Percentiles rank a stretch among this genome's conserved stretches.
These are phyloP conservation scores for Prillingera fragicola DNA, from an alignment of 1,284 basidiomycete genomes.

Conservation along the genomic window DNA sequence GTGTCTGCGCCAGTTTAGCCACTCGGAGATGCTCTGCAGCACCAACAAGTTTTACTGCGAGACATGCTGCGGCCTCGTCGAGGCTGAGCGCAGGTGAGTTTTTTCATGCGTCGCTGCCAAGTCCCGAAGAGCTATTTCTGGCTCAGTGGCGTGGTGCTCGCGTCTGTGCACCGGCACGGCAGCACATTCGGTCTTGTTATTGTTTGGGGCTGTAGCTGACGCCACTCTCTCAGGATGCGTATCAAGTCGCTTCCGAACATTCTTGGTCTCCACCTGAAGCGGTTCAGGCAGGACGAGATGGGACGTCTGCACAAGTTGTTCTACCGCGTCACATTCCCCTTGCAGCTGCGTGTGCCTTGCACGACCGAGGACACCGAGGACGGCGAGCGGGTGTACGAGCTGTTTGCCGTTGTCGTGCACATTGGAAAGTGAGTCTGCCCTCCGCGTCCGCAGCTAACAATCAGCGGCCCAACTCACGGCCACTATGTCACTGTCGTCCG, in stretches of 20 bases:
- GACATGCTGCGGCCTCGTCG: slow-evolving; percentile 89
- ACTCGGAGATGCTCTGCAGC: slow-evolving; percentile 95
- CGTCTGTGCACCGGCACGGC: no score
- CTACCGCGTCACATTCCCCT: slow-evolving; percentile 93
- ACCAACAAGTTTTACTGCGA: slow-evolving; percentile 99
- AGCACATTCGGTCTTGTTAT: no score
- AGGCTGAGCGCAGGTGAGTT: slow-evolving; percentile 88
- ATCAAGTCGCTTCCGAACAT: slow-evolving; percentile 93
- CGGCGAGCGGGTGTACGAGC: slow-evolving; percentile 78
- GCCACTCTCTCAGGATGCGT: slow-evolving; percentile 68
- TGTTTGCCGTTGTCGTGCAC: slow-evolving; percentile 94
- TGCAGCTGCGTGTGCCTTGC: slow-evolving; percentile 90
- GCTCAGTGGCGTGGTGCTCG: no score
- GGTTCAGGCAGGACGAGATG: slow-evolving; percentile 92
- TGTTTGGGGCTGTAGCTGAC: no score
- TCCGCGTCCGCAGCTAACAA: slow-evolving; percentile 7
- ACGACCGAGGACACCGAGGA: slow-evolving; percentile 89
- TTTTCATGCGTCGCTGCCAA: not conserved
- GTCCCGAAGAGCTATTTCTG: no score
- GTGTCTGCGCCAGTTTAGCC: slow-evolving; percentile 91
- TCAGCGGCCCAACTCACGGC: slow-evolving; percentile 88
- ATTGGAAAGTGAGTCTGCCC: slow-evolving; percentile 75
- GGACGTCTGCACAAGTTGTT: slow-evolving; percentile 87
- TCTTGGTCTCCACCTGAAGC: slow-evolving; percentile 89
- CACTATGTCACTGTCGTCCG: slow-evolving; percentile 96